These are phyloP conservation scores for Striga asiatica DNA, from an alignment of 257 asterid genomes.

Conservation along the genomic window DNA sequence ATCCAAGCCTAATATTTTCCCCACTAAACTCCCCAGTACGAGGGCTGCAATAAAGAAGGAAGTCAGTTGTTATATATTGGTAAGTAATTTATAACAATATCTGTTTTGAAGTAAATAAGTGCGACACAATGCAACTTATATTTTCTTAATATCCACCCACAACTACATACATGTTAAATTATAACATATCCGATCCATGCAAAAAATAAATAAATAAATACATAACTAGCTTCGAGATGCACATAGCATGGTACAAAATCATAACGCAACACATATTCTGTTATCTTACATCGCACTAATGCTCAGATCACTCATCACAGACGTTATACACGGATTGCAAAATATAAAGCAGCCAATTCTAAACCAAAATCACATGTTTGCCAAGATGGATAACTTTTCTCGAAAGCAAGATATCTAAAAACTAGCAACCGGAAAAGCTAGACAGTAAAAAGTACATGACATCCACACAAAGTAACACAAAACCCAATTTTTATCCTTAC, in stretches of 20 bases:
- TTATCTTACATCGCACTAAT: not conserved
- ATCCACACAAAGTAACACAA: not conserved
- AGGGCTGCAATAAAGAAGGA: conserved; percentile 62
- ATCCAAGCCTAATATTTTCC: conserved; percentile 88
- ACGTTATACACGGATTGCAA: not conserved
- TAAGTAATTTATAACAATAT: conserved; percentile 4
- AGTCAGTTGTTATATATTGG: conserved; percentile 8
- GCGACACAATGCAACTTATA: not conserved
- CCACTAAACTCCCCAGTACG: conserved; percentile 76
- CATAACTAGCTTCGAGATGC: not conserved
- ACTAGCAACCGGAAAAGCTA: not conserved
- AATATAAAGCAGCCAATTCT: not conserved
- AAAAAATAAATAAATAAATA: no score
- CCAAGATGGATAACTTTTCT: no score
- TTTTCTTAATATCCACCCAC: not conserved
- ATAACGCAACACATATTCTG: conserved; percentile 1
- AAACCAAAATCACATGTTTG: no score
- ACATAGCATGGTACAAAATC: conserved; percentile 3
- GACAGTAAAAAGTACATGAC: not conserved
- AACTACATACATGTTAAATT: not conserved
- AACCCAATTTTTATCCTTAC: conserved; percentile 30
- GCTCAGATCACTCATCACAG: not conserved
- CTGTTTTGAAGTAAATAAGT: not conserved
- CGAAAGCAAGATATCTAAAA: no score
- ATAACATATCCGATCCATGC: not conserved